Evolutionary conservation across 768 basidiomycete species (phyloP), one percentile per base, ranked within the genome.

Genomic region (Suillus plorans): DNA sequence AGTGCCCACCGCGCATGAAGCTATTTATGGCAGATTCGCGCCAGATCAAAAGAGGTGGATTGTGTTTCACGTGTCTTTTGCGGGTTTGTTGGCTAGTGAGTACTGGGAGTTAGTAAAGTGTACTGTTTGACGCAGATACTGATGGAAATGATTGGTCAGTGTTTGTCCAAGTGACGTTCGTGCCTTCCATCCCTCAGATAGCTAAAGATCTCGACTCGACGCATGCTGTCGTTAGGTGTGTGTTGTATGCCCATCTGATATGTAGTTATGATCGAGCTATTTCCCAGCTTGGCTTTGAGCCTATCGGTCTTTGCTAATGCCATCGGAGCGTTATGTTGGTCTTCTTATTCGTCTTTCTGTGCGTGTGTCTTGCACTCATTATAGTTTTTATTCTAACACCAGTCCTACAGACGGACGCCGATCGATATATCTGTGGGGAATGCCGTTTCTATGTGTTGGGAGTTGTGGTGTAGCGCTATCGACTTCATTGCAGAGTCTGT

Each of bases 101-200:
- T 74, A 37, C 4, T n/a, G 20, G 3, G 20, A n/a, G 12, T 52
- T 36, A n/a, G n/a, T n/a, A 10, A 3, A 28, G 20, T 58, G 12
- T 34, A 36, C 50, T 52, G 16, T 16, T 31, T 31, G 14, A 14
- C 22, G n/a, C 37, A 18, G 22, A 25, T 16, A 20, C 36, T 34
- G 4, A 61, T 18, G 5, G 18, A 9, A 6, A n/a, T n/a, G n/a
- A 6, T 61, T 13, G 28, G n/a, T 52, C 64, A 91, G 89, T 89
- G 25, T 85, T 91, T 66, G 85, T 88, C 0, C 80, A 84, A 9
- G 86, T 85, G 0, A 83, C 86, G 0, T 89, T 92, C 71, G 80
- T 89, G 0, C 90, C 90, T 0, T 84, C 85, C 0, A 88, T 92
- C 60, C 88, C 89, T 0, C 81, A 88, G 56, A 85, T 92, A 64